Evolutionary conservation across 2,329 filamentous ascomycete genomes (phyloP).

Genomic region (Ceratocystis albifundus): DNA sequence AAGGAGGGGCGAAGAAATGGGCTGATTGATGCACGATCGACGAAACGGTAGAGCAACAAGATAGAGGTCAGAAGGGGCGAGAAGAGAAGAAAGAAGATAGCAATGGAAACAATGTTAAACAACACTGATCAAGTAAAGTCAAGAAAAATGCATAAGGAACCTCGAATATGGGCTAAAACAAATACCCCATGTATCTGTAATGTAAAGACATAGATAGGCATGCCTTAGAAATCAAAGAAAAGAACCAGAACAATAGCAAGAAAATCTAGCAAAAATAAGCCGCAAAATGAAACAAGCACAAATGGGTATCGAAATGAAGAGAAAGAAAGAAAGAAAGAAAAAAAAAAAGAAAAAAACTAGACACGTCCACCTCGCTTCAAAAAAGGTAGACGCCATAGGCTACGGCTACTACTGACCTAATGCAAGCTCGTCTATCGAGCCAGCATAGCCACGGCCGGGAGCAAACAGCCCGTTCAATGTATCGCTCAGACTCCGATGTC

Average conservation of each 20-base stretch:
- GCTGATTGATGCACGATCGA: neutral
- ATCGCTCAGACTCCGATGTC: slow-evolving; percentile 35
- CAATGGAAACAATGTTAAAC: slow-evolving; percentile 6
- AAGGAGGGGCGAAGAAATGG: neutral
- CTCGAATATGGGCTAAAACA: neutral
- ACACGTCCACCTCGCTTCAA: neutral
- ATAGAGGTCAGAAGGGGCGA: slow-evolving; percentile 3
- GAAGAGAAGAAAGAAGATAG: neutral
- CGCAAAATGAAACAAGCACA: slow-evolving; percentile 10
- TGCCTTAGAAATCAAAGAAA: slow-evolving; percentile 1
- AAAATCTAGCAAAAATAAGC: slow-evolving; percentile 16
- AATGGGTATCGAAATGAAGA: slow-evolving; percentile 10
- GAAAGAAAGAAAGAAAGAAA: no score
- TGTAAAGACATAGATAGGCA: no score
- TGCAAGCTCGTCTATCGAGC: slow-evolving; percentile 1
- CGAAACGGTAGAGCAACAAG: neutral
- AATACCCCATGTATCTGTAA: neutral
- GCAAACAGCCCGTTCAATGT: slow-evolving; percentile 34
- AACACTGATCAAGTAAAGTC: neutral
- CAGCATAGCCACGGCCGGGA: neutral
- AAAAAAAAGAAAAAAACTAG: neutral
- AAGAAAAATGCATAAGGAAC: neutral
- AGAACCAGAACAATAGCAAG: neutral
- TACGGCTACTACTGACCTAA: slow-evolving; percentile 1
- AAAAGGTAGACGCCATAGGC: neutral